phyloP scores from a whole-genome alignment of 495 filamentous ascomycete genomes.

The Bryoglossum gracile region DNA sequence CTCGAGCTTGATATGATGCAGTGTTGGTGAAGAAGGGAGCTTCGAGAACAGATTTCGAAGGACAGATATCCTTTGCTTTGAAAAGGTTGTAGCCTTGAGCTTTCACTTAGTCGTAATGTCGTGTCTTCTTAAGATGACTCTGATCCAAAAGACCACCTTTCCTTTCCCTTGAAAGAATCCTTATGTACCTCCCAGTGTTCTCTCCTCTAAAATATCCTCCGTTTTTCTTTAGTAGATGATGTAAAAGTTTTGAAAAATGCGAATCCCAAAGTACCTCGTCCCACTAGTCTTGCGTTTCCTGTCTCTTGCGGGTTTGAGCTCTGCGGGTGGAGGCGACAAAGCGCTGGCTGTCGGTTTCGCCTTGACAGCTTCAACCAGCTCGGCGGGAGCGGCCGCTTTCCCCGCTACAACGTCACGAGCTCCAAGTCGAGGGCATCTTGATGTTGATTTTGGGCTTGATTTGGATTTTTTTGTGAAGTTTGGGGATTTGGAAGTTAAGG shows the following conservation, averaged over 20 bases:
- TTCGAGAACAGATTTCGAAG: too few relatives aligned
- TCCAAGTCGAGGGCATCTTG: too few relatives aligned
- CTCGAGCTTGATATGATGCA: too few relatives aligned
- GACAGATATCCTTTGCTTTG: too few relatives aligned
- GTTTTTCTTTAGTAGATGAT: too few relatives aligned
- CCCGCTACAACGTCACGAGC: not conserved
- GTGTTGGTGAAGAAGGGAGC: too few relatives aligned
- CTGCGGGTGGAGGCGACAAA: constrained; percentile 4
- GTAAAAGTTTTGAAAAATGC: too few relatives aligned
- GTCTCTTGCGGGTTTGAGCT: constrained; percentile 24
- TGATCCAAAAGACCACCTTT: not conserved
- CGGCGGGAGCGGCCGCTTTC: not conserved
- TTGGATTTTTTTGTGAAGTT: constrained; percentile 20
- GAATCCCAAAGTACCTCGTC: constrained; percentile 13
- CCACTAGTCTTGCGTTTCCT: constrained; percentile 21
- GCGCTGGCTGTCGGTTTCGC: constrained; percentile 17
- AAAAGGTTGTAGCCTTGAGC: too few relatives aligned
- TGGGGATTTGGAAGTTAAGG: constrained; percentile 18
- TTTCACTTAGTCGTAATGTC: too few relatives aligned
- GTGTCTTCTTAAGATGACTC: constrained; percentile 12
- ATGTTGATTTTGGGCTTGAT: constrained; percentile 19
- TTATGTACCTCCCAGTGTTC: too few relatives aligned
- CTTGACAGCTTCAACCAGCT: constrained; percentile 2
- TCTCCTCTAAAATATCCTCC: too few relatives aligned
- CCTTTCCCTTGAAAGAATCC: too few relatives aligned